Base-by-base conservation (phyloP, 805 yeast species). In the Sungouiozyma intestinalis region DNA sequence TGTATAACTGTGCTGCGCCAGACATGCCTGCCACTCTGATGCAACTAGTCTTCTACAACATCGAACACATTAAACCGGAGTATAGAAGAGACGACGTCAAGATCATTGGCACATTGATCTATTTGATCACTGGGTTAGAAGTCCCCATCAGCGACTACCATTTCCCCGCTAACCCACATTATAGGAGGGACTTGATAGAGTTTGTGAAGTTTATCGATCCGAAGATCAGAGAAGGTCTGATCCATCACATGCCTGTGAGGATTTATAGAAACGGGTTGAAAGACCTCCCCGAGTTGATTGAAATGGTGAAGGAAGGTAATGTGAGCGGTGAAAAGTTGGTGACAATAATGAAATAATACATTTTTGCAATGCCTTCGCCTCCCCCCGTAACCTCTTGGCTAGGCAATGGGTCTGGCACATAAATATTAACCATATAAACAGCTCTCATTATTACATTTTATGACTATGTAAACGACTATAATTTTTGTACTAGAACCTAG, bases 401-500 rank as follows among this genome's bases (percentile, higher is more conserved):
- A 6, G 29, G 11, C 11, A 24, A 11, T 7, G n/a, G n/a, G n/a
- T n/a, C n/a, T n/a, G n/a, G n/a, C n/a, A n/a, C n/a, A n/a, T n/a
- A n/a, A n/a, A n/a, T n/a, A n/a, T n/a, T n/a, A n/a, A n/a, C n/a
- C n/a, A n/a, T n/a, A n/a, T n/a, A n/a, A n/a, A n/a, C n/a, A n/a
- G n/a, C n/a, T n/a, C n/a, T n/a, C n/a, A n/a, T n/a, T n/a, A n/a
- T n/a, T n/a, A n/a, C n/a, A n/a, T n/a, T n/a, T n/a, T n/a, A n/a
- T n/a, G n/a, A n/a, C n/a, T n/a, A n/a, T n/a, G n/a, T n/a, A n/a
- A n/a, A n/a, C n/a, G n/a, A n/a, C n/a, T n/a, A n/a, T n/a, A n/a
- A n/a, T n/a, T n/a, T n/a, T n/a, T n/a, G n/a, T 4, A 20, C 52
- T 57, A 82, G 60, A 83, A 82, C 54, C 76, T 68, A 9, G 81